Evolutionary conservation across 805 yeast species (phyloP).

Genomic region (Spathaspora hagerdaliae): DNA sequence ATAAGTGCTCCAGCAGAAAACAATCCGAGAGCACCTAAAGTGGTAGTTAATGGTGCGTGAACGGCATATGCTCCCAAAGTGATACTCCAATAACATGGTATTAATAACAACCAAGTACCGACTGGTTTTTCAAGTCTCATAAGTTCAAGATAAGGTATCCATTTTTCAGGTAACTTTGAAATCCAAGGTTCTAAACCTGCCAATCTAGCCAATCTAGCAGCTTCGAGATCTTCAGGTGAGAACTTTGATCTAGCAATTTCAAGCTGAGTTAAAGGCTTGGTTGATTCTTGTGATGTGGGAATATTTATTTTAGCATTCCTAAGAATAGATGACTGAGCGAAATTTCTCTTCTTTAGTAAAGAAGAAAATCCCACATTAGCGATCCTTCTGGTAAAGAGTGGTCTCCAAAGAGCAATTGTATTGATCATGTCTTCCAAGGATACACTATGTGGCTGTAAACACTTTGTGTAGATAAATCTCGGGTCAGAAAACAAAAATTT

Average conservation of each 20-base stretch:
- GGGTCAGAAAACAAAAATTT: too few relatives aligned
- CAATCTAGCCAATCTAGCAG: slow-evolving; percentile 49
- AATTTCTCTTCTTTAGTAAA: background rate
- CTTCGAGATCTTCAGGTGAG: slow-evolving; percentile 40
- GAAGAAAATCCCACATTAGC: background rate
- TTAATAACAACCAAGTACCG: slow-evolving; percentile 80
- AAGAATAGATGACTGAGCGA: background rate
- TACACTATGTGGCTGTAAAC: too few relatives aligned
- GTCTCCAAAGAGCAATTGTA: background rate
- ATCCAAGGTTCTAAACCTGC: slow-evolving; percentile 45
- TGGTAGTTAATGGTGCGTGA: slow-evolving; percentile 63
- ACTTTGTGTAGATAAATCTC: too few relatives aligned
- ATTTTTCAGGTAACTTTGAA: slow-evolving; percentile 59
- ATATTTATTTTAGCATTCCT: background rate
- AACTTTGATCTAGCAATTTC: slow-evolving; percentile 14
- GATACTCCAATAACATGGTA: slow-evolving; percentile 92
- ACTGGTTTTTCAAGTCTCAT: slow-evolving; percentile 93
- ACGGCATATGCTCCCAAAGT: slow-evolving; percentile 79
- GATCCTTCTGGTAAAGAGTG: background rate
- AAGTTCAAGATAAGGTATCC: slow-evolving; percentile 89
- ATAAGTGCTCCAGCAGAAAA: slow-evolving; percentile 83
- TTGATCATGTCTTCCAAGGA: background rate
- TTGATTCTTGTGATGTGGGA: background rate
- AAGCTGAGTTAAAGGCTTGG: background rate
- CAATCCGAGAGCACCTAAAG: slow-evolving; percentile 57